A percentile compares a stretch with the other conserved stretches of the same genome.
phyloP scores from a whole-genome alignment of 768 basidiomycete species.

The Strobilomyces dryophilus region DNA sequence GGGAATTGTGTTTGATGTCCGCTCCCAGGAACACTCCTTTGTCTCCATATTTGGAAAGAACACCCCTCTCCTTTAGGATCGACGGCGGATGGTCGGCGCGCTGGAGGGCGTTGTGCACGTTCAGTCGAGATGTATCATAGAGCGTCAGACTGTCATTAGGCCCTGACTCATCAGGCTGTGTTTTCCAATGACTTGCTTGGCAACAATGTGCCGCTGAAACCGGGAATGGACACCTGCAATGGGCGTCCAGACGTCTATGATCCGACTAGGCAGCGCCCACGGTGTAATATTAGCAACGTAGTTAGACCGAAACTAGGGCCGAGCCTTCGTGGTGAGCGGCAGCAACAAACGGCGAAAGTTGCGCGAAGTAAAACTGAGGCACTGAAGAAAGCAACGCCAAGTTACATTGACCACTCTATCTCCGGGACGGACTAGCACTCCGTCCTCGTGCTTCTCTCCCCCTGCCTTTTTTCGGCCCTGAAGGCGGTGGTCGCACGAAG shows the following conservation, averaged over 20 bases:
- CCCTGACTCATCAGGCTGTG: neutral
- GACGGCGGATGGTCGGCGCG: neutral
- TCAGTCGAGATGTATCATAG: neutral
- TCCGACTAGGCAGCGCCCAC: neutral
- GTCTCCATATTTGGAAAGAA: constrained; percentile 2
- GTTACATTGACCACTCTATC: constrained; percentile 31
- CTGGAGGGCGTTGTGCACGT: neutral
- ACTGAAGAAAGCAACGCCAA: neutral
- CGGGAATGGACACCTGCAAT: constrained; percentile 10
- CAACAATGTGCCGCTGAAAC: neutral
- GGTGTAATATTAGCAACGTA: neutral
- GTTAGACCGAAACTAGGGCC: constrained; percentile 2
- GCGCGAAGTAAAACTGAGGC: neutral
- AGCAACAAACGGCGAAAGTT: constrained; percentile 1
- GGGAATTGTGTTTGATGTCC: constrained; percentile 16
- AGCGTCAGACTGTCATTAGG: neutral
- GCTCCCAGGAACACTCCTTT: neutral
- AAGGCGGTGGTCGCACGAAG: constrained; percentile 81
- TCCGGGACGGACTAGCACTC: constrained; percentile 75
- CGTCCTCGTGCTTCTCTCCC: constrained; percentile 58
- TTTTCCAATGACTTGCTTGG: constrained; percentile 1
- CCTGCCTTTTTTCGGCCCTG: constrained; percentile 76
- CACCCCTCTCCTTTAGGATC: constrained; percentile 8
- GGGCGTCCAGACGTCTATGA: neutral
- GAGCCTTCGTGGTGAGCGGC: neutral